Evolutionary conservation across 495 filamentous ascomycete genomes (phyloP).

Genomic region (Trichocladium uniseriatum): DNA sequence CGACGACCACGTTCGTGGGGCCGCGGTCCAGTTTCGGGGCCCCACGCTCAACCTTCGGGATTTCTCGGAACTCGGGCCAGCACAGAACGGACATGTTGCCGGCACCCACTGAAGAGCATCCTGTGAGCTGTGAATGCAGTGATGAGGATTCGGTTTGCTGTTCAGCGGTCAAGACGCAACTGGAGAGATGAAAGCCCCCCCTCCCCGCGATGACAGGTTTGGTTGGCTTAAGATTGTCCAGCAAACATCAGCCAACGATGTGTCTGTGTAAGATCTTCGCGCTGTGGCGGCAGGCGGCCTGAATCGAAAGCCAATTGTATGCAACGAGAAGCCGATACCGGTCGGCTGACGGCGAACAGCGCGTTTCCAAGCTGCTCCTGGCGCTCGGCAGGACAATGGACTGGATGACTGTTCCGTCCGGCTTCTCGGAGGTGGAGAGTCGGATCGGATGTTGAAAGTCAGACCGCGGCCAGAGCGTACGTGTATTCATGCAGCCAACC

Average conservation of each 20-base stretch:
- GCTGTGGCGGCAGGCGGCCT: background rate
- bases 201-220: too few species aligned
- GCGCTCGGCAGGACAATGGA: background rate
- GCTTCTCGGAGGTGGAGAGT: background rate
- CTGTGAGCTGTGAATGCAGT: too few species aligned
- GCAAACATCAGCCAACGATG: too few species aligned
- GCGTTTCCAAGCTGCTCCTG: background rate
- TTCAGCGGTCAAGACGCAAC: too few species aligned
- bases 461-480: background rate
- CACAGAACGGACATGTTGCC: background rate
- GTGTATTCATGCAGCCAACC: slow-evolving; percentile 1
- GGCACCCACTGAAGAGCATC: too few species aligned
- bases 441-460: slow-evolving; percentile 2
- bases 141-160: too few species aligned
- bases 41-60: slow-evolving; percentile 17
- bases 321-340: slow-evolving; percentile 1
- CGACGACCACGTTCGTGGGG: too few species aligned
- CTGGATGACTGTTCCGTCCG: slow-evolving; percentile 6
- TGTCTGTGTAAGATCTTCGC: too few species aligned
- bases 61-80: slow-evolving; percentile 16
- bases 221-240: too few species aligned
- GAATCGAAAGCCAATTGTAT: background rate
- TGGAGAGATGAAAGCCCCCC: too few species aligned
- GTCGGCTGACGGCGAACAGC: background rate
- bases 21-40: slow-evolving; percentile 10